A percentile compares a stretch with the other conserved stretches of the same genome.
These are phyloP conservation scores for Melastoma malabathricum DNA, from an alignment of 345 rosid species.

Conservation along the genomic window DNA sequence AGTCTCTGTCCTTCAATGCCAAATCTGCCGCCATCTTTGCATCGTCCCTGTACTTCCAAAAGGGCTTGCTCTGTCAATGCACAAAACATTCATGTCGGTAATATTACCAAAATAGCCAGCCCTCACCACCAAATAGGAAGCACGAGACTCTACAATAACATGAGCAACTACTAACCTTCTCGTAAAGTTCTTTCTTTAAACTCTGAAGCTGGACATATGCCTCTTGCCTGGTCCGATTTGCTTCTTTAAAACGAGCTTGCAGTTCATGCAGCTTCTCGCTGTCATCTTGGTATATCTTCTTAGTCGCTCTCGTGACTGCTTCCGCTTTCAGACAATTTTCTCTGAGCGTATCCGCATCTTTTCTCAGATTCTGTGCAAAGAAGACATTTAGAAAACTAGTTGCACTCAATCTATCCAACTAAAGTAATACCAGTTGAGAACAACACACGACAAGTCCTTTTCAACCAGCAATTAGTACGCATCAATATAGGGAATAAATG, in stretches of 20 bases:
- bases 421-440: too few species aligned
- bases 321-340: slow-evolving; percentile 42
- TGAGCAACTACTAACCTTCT: slow-evolving; percentile 29
- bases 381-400: background rate
- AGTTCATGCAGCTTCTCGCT: slow-evolving; percentile 29
- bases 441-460: too few species aligned
- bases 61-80: slow-evolving; percentile 39
- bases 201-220: slow-evolving; percentile 39
- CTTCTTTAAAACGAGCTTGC: slow-evolving; percentile 35
- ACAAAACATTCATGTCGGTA: background rate
- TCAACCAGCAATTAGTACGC: background rate
- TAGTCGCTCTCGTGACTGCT: slow-evolving; percentile 41
- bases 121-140: background rate
- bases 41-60: slow-evolving; percentile 53
- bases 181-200: slow-evolving; percentile 42
- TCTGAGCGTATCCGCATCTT: slow-evolving; percentile 56
- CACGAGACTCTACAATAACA: too few species aligned
- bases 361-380: slow-evolving; percentile 37
- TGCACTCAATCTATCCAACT: too few species aligned
- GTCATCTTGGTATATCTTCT: slow-evolving; percentile 32
- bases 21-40: slow-evolving; percentile 41
- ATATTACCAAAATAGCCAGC: slow-evolving; percentile 1
- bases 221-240: slow-evolving; percentile 54
- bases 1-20: slow-evolving; percentile 36
- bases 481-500: background rate